phyloP scores from a whole-genome alignment of 257 asterid genomes.

The Forsythia viridissima region DNA sequence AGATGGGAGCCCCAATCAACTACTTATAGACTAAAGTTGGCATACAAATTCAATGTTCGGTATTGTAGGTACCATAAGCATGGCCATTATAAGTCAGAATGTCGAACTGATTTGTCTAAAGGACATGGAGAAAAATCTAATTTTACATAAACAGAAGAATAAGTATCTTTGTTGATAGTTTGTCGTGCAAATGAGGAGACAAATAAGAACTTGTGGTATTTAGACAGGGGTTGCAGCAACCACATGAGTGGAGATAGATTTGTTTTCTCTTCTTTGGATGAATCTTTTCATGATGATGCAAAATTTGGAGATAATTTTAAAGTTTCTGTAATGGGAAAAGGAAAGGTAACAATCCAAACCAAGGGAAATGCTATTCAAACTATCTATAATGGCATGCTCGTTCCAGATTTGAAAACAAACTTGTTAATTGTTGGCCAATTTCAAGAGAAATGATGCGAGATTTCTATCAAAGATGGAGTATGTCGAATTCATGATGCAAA shows the following conservation, averaged over 20 bases:
- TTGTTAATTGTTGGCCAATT: background rate
- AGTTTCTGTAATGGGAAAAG: constrained; percentile 3
- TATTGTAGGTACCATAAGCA: no score
- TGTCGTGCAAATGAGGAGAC: background rate
- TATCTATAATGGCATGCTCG: background rate
- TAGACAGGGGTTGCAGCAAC: background rate
- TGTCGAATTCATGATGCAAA: background rate
- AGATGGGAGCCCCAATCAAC: no score
- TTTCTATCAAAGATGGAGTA: background rate
- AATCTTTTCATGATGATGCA: background rate
- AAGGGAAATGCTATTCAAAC: background rate
- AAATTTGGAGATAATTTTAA: constrained; percentile 5
- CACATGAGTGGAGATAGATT: background rate
- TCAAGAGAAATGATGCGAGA: background rate
- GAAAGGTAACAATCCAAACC: background rate
- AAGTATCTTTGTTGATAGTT: constrained; percentile 2
- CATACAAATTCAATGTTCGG: background rate
- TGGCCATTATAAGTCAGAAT: no score
- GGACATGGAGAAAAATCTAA: background rate
- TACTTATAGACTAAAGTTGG: no score
- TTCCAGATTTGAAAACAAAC: background rate
- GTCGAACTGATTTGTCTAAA: background rate
- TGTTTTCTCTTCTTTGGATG: background rate
- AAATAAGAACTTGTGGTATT: background rate
- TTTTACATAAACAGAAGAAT: background rate